These are phyloP conservation scores for Drechslerella coelobrocha DNA, from an alignment of 2,329 filamentous ascomycete species.

Conservation along the genomic window DNA sequence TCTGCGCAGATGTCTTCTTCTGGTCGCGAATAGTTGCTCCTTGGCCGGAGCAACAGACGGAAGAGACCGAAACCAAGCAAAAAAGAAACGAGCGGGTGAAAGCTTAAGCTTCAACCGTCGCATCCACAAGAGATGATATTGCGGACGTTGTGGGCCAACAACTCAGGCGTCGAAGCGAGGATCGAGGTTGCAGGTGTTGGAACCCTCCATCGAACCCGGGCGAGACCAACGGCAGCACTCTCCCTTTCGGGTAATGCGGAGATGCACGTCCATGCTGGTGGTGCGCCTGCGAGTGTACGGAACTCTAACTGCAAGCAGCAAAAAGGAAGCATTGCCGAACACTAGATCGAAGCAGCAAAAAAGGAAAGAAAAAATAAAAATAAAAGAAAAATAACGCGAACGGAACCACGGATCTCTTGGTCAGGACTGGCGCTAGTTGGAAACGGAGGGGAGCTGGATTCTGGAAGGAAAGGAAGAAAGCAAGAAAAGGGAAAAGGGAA, in stretches of 20 bases:
- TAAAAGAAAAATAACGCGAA: slow-evolving; percentile 41
- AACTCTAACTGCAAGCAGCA: slow-evolving; percentile 48
- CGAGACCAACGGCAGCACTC: neutral
- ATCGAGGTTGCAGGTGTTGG: neutral
- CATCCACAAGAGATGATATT: no score
- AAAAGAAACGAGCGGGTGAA: no score
- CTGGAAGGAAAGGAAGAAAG: slow-evolving; percentile 12
- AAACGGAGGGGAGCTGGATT: neutral
- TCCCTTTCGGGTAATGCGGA: neutral
- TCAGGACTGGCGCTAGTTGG: slow-evolving; percentile 19
- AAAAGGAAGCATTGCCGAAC: slow-evolving; percentile 47
- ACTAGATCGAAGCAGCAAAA: slow-evolving; percentile 21
- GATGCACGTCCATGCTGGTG: neutral
- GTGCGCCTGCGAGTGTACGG: neutral
- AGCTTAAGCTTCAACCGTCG: no score
- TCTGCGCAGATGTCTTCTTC: no score
- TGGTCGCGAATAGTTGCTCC: no score
- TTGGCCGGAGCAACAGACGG: no score
- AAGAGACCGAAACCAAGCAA: no score
- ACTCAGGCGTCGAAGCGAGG: no score
- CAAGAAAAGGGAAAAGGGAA: neutral
- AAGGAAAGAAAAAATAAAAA: no score
- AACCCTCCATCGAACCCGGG: no score
- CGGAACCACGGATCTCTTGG: slow-evolving; percentile 39
- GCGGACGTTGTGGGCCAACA: no score